Percentiles rank a stretch among this genome's conserved stretches.
phyloP scores from a whole-genome alignment of 306 rosid genomes.

The Quercus agrifolia region DNA sequence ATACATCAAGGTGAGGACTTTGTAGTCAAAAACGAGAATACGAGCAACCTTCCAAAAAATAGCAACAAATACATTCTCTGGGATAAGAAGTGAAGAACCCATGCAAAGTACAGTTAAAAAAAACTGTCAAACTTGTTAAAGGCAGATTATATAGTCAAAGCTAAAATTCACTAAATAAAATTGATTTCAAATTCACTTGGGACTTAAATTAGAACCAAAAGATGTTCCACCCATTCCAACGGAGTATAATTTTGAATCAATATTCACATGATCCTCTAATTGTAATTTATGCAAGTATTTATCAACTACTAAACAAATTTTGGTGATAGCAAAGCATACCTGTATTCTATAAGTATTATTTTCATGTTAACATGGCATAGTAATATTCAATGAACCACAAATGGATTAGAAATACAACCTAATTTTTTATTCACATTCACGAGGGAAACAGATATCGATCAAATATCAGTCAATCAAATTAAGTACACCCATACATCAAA shows the following conservation, averaged over 20 bases:
- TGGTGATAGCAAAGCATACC: neutral
- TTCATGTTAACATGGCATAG: neutral
- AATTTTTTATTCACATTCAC: neutral
- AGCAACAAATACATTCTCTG: neutral
- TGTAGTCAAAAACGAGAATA: constrained; percentile 4
- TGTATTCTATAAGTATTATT: neutral
- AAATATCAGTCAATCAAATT: neutral
- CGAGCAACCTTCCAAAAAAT: neutral
- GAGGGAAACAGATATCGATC: neutral
- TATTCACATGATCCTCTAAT: neutral
- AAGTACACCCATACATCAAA: neutral
- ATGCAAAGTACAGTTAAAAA: neutral
- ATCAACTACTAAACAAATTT: neutral
- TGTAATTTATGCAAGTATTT: neutral
- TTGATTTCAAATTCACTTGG: neutral
- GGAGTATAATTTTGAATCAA: neutral
- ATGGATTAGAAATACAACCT: neutral
- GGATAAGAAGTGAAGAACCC: neutral
- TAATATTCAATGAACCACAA: neutral
- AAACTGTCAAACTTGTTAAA: neutral
- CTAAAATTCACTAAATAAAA: neutral
- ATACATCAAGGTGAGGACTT: constrained; percentile 1
- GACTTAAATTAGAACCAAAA: neutral
- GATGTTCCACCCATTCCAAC: neutral
- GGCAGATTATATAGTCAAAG: neutral